A percentile compares a stretch with the other conserved stretches of the same genome.
Evolutionary conservation across 305 asterid genomes (phyloP).

Genomic region (Solanum chacoense): DNA sequence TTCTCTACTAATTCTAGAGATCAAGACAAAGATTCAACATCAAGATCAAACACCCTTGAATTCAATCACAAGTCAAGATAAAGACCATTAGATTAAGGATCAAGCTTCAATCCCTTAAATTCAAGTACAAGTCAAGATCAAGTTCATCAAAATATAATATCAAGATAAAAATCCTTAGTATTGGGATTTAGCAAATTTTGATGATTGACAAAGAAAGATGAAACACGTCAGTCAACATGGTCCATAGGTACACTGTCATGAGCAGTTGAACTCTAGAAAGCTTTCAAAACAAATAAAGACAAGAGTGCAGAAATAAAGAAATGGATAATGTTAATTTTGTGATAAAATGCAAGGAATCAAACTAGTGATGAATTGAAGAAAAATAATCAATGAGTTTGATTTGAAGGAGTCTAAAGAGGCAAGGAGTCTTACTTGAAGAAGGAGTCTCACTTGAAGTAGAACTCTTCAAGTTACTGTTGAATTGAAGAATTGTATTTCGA

Average conservation of each 20-base stretch:
- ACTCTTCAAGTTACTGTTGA: background rate
- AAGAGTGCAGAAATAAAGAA: background rate
- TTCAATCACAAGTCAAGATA: background rate
- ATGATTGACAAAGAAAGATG: background rate
- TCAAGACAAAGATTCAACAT: background rate
- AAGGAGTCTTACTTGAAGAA: background rate
- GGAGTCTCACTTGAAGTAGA: background rate
- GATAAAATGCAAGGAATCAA: background rate
- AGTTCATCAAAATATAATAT: background rate
- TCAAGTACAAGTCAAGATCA: background rate
- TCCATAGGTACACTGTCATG: background rate
- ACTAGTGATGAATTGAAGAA: background rate
- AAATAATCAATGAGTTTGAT: background rate
- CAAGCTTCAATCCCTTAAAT: background rate
- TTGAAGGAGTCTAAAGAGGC: background rate
- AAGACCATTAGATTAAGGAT: background rate
- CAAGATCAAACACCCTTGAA: background rate
- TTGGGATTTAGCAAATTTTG: background rate
- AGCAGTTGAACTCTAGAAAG: background rate
- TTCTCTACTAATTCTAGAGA: background rate
- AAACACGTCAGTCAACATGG: background rate
- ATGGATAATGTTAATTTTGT: too few relatives aligned
- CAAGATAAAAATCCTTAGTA: background rate
- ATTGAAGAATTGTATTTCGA: background rate
- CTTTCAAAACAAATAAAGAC: too few relatives aligned